Evolutionary conservation across 768 basidiomycete genomes (phyloP), one percentile per base, ranked within the genome.

Genomic region (Tylopilus vinaceipallidus): DNA sequence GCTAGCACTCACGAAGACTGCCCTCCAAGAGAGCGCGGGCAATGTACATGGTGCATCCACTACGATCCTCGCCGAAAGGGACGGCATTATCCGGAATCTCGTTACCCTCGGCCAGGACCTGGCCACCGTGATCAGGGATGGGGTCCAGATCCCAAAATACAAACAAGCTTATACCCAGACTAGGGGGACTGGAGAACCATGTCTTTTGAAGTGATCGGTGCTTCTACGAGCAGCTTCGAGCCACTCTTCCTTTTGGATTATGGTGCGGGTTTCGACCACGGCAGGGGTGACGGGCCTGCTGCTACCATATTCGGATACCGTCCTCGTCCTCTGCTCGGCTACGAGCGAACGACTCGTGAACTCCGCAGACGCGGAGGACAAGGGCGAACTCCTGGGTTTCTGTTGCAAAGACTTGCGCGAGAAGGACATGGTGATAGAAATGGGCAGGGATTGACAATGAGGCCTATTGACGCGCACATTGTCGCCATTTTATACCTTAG

Each of bases 51-150:
- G 63, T 56, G 4, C 36, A 48, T 9, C 66, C 66, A 36, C 62
- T 61, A 45, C 62, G 60, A 39, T 68, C 66, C 52, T 68, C 59
- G 13, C 65, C 64, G 22, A 68, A 68, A 12, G 66, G 68, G 43
- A 68, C 60, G 1, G 66, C 66, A n/a, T 66, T 70, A 33, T 69
- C 58, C 6, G 66, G 66, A n/a, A 68, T 70, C n/a, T 52, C 39
- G 35, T 47, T 68, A 4, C 60, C 63, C 45, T 70, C 66, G 0
- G 60, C 62, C 45, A 68, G 38, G 33, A 68, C 57, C 66, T 68
- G 19, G n/a, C 34, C 0, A 27, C 22, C 3, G 13, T 17, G 7
- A 23, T 29, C 6, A 42, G 22, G 13, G 17, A 17, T 36, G 27
- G 17, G 33, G 12, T 34, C 23, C 14, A 24, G 34, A 24, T 23